Base-by-base conservation (phyloP, 805 yeast genomes). In the Candida chauliodis region DNA sequence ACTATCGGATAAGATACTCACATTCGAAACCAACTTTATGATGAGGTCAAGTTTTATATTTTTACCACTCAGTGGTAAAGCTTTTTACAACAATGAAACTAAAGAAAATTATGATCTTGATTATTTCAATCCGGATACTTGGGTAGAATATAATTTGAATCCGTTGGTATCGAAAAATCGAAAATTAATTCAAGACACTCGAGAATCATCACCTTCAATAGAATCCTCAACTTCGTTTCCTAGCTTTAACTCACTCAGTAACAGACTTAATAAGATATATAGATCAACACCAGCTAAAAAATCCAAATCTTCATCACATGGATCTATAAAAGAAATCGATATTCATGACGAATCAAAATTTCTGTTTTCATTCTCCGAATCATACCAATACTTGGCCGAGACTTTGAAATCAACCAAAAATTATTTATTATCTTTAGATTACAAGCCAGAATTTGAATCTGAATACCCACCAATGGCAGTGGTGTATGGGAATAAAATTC, bases 11-110 rank as follows among this genome's bases (percentile, higher is more conserved):
- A 79, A 78, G 45, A 75, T 89, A 24, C 62, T 90, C 36, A 82
- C 95, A 2, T 79, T 83, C 23, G 93, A 87, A 54, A 83, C 81
- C 8, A 88, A 84, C 50, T 90, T 90, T 58, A 78, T 86, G 68
- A 87, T 89, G 95, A 74, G 97, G 55, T 81, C 90, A 29, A 78
- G 89, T 35, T 89, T 77, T 59, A 71, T 78, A 24, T 89, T 90
- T 56, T 58, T 90, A 23, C 97, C 97, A 0, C 58, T 76, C 14
- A 72, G 76, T 46, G 95, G 95, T 8, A 69, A 79, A 21, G 79
- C 88, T 36, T 90, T 88, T 53, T 75, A 78, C 35, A 81, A 89
- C 55, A 56, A 55, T 21, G 68, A 66, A 16, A 79, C 86, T 0
- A 73, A 75, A 23, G 76, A 81, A 46, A 66, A 69, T 32, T 75